Evolutionary conservation across 768 basidiomycete genomes (phyloP).

Genomic region (Termitomyces bulborhizus): DNA sequence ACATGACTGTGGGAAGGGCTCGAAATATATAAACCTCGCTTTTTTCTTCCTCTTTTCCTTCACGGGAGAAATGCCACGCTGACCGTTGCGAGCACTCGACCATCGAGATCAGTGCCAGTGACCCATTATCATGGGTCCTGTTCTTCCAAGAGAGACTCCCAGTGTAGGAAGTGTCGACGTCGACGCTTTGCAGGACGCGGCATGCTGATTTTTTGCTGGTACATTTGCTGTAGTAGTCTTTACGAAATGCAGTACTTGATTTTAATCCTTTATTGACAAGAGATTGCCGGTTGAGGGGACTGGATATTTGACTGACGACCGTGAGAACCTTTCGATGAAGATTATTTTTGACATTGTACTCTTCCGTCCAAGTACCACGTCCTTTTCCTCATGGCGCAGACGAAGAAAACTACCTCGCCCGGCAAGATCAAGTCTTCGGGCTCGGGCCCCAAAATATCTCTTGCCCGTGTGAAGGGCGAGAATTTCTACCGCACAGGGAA

Average conservation of each 20-base stretch:
- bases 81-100: conserved; percentile 47
- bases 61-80: conserved; percentile 59
- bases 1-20: conserved; percentile 35
- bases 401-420: conserved; percentile 28
- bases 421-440: conserved; percentile 36
- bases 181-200: conserved; percentile 38
- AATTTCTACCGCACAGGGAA: conserved; percentile 99
- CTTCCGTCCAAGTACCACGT: not conserved
- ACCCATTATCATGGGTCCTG: conserved; percentile 41
- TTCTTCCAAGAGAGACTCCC: conserved; percentile 46
- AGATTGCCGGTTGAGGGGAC: not conserved
- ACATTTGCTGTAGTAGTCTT: conserved; percentile 25
- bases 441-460: conserved; percentile 45
- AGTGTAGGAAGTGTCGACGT: conserved; percentile 65
- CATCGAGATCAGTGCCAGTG: conserved; percentile 63
- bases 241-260: not conserved
- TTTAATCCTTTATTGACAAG: not conserved
- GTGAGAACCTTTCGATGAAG: conserved; percentile 14
- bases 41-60: conserved; percentile 14
- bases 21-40: conserved; percentile 17
- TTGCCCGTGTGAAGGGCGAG: conserved; percentile 83
- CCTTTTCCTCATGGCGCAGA: conserved; percentile 29
- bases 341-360: conserved; percentile 11
- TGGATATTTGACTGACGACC: not conserved
- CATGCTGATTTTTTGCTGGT: conserved; percentile 58